Conservation (phyloP, 305 asterid genomes). For the Galium porrigens region DNA sequence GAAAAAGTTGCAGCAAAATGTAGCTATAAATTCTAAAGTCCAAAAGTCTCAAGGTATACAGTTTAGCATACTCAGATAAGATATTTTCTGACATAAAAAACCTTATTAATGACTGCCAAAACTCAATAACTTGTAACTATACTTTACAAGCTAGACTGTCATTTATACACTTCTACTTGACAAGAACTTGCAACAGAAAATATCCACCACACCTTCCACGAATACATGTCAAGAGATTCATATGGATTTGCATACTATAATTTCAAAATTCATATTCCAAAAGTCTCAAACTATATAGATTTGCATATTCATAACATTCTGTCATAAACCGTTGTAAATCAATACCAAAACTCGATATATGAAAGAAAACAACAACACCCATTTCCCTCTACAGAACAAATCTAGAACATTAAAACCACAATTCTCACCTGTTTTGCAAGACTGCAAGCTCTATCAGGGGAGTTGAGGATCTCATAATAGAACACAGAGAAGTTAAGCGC, state of each 20-base stretch:
- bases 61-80: neutral
- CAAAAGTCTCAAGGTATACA: neutral
- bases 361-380: neutral
- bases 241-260: neutral
- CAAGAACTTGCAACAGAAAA: neutral
- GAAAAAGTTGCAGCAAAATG: no score
- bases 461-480: conserved; percentile 29
- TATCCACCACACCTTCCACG: neutral
- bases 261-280: neutral
- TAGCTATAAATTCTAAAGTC: neutral
- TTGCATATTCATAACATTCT: neutral
- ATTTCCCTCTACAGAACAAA: neutral
- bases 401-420: neutral
- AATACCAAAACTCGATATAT: neutral
- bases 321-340: neutral
- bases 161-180: neutral
- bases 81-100: no score
- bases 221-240: neutral
- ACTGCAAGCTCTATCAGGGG: conserved; percentile 29
- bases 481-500: conserved; percentile 34
- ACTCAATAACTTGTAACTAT: no score
- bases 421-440: conserved; percentile 29
- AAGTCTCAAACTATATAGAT: neutral
- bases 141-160: neutral
- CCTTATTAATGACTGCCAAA: neutral